Conservation (phyloP, 2,329 filamentous ascomycete genomes). For the Verticillium nonalfalfae region DNA sequence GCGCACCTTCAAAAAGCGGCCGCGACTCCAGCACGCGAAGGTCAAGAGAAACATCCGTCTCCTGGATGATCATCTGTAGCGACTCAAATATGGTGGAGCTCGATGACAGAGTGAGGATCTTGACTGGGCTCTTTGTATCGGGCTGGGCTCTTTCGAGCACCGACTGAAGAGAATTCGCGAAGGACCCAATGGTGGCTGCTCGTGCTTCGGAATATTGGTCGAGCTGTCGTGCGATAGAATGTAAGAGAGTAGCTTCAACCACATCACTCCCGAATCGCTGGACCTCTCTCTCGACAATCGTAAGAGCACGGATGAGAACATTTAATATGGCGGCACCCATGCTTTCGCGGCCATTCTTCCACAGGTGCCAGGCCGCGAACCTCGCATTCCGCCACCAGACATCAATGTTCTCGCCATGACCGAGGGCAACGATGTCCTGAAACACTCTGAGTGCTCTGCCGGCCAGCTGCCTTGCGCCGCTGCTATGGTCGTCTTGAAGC, state of each 20-base stretch:
- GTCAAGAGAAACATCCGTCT: slow-evolving; percentile 34
- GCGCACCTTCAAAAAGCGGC: slow-evolving; percentile 59
- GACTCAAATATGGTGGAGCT: slow-evolving; percentile 53
- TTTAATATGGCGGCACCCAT: slow-evolving; percentile 57
- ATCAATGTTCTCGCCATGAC: slow-evolving; percentile 16
- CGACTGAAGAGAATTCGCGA: slow-evolving; percentile 13
- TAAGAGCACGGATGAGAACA: slow-evolving; percentile 39
- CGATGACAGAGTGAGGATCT: slow-evolving; percentile 54
- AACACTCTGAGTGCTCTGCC: slow-evolving; percentile 44
- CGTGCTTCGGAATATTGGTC: slow-evolving; percentile 12
- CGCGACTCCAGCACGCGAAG: slow-evolving; percentile 60
- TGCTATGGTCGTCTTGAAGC: slow-evolving; percentile 50
- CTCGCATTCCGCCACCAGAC: slow-evolving; percentile 51
- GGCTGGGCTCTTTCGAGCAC: background rate
- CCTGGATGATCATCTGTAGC: slow-evolving; percentile 33
- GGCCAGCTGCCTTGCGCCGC: slow-evolving; percentile 54
- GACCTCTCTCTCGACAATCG: slow-evolving; percentile 25
- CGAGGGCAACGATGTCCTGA: background rate
- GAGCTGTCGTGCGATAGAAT: slow-evolving; percentile 8
- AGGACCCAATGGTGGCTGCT: slow-evolving; percentile 18
- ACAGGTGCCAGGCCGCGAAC: slow-evolving; percentile 55
- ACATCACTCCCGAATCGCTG: slow-evolving; percentile 14
- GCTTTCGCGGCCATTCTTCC: slow-evolving; percentile 58
- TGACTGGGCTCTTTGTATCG: slow-evolving; percentile 21
- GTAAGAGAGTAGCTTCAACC: slow-evolving; percentile 8